These are phyloP conservation scores for Penium margaritaceum DNA, from an alignment of 139 green algal species.

Conservation along the genomic window DNA sequence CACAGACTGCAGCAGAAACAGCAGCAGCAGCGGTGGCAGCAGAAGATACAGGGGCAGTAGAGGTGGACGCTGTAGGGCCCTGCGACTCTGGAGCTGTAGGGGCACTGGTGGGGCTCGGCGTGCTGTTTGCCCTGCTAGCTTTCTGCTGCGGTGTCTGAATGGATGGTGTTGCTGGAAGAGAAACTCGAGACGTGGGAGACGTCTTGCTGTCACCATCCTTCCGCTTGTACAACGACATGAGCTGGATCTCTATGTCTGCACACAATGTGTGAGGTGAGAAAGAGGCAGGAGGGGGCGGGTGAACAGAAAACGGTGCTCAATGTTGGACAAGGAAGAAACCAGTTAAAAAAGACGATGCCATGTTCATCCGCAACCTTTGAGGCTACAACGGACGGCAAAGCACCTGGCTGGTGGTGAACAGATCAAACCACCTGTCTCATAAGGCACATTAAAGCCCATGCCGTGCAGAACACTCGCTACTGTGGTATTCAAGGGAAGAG, in stretches of 20 bases:
- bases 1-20: too few species aligned
- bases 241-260: conserved; percentile 33
- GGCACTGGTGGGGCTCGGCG: conserved; percentile 1
- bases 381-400: not conserved
- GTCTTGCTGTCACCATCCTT: conserved; percentile 34
- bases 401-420: not conserved
- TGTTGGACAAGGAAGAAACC: not conserved
- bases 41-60: too few species aligned
- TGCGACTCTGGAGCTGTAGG: too few species aligned
- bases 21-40: too few species aligned
- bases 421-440: not conserved
- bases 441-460: not conserved
- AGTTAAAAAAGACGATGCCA: not conserved
- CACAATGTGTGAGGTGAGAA: not conserved
- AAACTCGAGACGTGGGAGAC: conserved; percentile 22
- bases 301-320: too few species aligned
- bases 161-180: conserved; percentile 20
- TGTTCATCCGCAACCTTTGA: not conserved
- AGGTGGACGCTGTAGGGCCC: too few species aligned
- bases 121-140: not conserved
- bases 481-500: not conserved
- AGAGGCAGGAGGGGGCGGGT: not conserved
- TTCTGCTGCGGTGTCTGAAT: not conserved
- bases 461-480: not conserved
- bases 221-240: conserved; percentile 40